phyloP scores from a whole-genome alignment of 768 basidiomycete genomes.

The Russula virescens region DNA sequence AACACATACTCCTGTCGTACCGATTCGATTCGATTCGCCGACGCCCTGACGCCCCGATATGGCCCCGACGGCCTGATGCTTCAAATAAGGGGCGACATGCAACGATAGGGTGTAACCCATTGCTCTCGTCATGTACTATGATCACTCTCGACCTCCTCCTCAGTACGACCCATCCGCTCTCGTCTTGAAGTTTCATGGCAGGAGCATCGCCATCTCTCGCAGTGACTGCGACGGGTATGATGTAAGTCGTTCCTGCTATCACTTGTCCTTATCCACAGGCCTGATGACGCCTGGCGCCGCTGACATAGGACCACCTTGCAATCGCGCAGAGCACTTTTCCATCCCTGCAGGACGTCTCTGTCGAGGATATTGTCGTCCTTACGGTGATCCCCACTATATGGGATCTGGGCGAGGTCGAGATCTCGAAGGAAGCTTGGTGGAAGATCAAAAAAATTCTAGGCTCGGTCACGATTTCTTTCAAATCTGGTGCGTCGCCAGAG shows the following conservation, averaged over 20 bases:
- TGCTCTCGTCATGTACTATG: background rate
- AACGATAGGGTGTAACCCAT: background rate
- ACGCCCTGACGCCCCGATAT: too few relatives aligned
- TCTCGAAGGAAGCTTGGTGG: background rate
- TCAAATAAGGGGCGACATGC: too few relatives aligned
- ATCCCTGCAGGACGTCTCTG: background rate
- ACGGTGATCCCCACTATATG: background rate
- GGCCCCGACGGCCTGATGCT: too few relatives aligned
- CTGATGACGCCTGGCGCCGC: too few relatives aligned
- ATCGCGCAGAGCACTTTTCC: constrained; percentile 5
- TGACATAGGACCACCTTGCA: background rate
- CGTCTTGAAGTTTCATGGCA: background rate
- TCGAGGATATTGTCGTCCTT: background rate
- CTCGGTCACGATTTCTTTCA: background rate
- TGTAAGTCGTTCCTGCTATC: too few relatives aligned
- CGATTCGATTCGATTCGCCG: too few relatives aligned
- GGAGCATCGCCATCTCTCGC: background rate
- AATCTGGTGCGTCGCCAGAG: constrained; percentile 2
- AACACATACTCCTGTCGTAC: too few relatives aligned
- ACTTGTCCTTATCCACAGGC: too few relatives aligned
- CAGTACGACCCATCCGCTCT: too few relatives aligned
- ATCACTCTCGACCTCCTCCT: too few relatives aligned
- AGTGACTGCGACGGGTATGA: background rate
- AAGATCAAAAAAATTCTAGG: background rate
- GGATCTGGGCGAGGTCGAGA: background rate